Base-by-base conservation (phyloP, 306 rosid genomes). In the Astragalus membranaceus region DNA sequence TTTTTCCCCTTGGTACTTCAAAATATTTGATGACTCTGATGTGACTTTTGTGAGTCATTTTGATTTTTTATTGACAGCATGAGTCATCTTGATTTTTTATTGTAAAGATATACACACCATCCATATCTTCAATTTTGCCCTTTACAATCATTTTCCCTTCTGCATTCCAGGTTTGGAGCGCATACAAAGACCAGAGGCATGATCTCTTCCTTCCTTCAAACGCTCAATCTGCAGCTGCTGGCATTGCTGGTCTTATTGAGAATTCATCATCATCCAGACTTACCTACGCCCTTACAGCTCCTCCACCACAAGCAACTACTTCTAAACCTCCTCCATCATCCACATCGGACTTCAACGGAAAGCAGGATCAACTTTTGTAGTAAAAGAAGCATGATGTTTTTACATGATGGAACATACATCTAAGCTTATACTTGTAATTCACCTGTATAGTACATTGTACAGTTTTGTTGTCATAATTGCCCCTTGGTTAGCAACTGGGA, bases 161-260 rank as follows among this genome's bases (percentile, higher is more conserved):
- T 51, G 20, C 15, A n/a, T 70, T 76, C 75, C 81, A 94, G 99
- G 92, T 94, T 79, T 94, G 99, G 99, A 81, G 96, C 77, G 99
- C 99, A 44, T 94, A 94, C 85, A 94, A 94, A 82, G 99, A 91
- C 79, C 99, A 94, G 84, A 94, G 86, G 75, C 99, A 94, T 55
- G 99, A 94, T 63, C 96, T 94, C 66, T 94, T 94, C 90, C 94
- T 94, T 60, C 99, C 99, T 59, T 94, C 99, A 59, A 94, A 91
- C 70, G 99, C 99, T 72, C 99, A 91, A 79, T 94, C 97, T 13
- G 99, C 99, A 42, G 96, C 96, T 4, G 99, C 99, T 11, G 99
- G 99, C 62, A 89, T 94, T 58, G 99, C 99, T 51, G 99, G 99
- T 73, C 82, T 94, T 64, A 91, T 94, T 2, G 99, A 94, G 78